phyloP scores from a whole-genome alignment of 306 rosid species.

The Ormosia emarginata region DNA sequence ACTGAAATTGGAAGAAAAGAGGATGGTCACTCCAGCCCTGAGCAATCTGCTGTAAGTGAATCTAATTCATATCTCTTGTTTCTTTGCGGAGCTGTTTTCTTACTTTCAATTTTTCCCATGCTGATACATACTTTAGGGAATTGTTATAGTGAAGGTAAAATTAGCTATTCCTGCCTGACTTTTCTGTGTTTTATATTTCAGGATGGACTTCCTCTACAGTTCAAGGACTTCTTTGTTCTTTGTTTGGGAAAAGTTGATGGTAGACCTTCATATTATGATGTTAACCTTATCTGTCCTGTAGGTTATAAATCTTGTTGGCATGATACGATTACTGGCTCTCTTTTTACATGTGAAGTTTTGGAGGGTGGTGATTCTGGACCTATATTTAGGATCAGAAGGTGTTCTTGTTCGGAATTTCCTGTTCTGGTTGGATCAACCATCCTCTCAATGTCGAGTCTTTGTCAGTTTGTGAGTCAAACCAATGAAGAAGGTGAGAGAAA shows the following conservation, averaged over 20 bases:
- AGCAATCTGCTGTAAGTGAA: slow-evolving; percentile 54
- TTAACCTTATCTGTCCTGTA: slow-evolving; percentile 59
- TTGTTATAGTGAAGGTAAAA: slow-evolving; percentile 14
- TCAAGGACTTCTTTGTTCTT: slow-evolving; percentile 85
- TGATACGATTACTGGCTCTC: slow-evolving; percentile 84
- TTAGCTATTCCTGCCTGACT: slow-evolving; percentile 31
- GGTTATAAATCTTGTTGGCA: slow-evolving; percentile 95
- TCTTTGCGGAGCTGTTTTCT: slow-evolving; percentile 6
- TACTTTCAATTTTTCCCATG: neutral
- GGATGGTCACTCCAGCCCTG: slow-evolving; percentile 31
- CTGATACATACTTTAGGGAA: neutral
- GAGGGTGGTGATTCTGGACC: slow-evolving; percentile 97
- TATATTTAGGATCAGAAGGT: slow-evolving; percentile 68
- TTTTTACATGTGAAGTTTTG: slow-evolving; percentile 71
- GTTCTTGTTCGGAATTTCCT: slow-evolving; percentile 60
- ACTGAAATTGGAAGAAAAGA: slow-evolving; percentile 43
- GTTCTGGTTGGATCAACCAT: slow-evolving; percentile 64
- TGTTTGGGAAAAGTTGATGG: slow-evolving; percentile 80
- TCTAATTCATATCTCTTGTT: slow-evolving; percentile 15
- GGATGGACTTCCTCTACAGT: slow-evolving; percentile 89
- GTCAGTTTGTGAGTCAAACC: slow-evolving; percentile 35
- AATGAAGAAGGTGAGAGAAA: slow-evolving; percentile 43
- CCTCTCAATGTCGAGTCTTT: slow-evolving; percentile 42
- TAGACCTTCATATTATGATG: slow-evolving; percentile 73
- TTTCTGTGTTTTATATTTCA: slow-evolving; percentile 44